phyloP scores from a whole-genome alignment of 306 rosid species.

The Castanea mollissima region DNA sequence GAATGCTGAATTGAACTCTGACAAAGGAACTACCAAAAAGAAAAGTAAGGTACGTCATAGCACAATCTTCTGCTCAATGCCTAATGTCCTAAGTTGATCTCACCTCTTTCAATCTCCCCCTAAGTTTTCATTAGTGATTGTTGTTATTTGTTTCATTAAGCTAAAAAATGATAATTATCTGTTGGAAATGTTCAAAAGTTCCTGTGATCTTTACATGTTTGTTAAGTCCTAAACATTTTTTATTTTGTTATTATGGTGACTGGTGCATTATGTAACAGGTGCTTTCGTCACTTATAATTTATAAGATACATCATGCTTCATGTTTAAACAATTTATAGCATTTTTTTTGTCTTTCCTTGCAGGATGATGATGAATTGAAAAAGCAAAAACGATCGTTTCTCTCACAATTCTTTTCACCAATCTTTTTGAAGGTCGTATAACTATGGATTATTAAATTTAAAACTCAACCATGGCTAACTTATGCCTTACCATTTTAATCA shows the following conservation, averaged over 20 bases:
- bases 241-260: not conserved
- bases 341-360: constrained; percentile 11
- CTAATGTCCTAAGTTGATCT: not conserved
- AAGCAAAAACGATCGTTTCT: constrained; percentile 55
- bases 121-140: not conserved
- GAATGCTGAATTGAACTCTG: constrained; percentile 63
- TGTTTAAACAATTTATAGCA: not conserved
- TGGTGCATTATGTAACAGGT: not conserved
- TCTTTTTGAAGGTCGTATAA: constrained; percentile 63
- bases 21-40: constrained; percentile 44
- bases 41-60: constrained; percentile 52
- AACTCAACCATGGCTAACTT: not conserved
- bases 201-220: not conserved
- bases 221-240: not conserved
- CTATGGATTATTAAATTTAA: constrained; percentile 6
- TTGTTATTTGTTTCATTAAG: not conserved
- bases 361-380: constrained; percentile 71
- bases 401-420: constrained; percentile 77
- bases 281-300: not conserved
- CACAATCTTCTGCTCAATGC: not conserved
- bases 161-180: not conserved
- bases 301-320: not conserved
- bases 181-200: not conserved
- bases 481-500: constrained; percentile 18
- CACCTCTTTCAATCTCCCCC: not conserved